Base-by-base conservation (phyloP, 805 yeast species). In the Ogataea haglerorum region DNA sequence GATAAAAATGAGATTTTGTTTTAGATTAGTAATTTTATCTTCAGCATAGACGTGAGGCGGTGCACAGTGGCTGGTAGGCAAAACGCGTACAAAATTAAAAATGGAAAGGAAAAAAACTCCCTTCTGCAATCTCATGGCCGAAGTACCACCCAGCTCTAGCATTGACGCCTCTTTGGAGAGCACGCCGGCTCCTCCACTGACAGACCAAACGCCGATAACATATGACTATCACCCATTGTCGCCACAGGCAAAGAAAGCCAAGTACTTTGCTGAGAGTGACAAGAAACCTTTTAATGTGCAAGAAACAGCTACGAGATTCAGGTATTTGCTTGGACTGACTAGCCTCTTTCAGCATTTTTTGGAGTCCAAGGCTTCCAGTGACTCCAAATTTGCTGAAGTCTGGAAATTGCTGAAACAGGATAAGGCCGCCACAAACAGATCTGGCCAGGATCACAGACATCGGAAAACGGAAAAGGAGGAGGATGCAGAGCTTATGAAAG, bases 401-500 rank as follows among this genome's bases (percentile, higher is more conserved):
- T 61, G 81, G 36, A 69, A 75, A 23, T 52, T 65, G 35, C 56
- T 75, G 29, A 47, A 50, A 36, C 24, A 31, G 29, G 42, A 48
- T 42, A 10, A 23, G 13, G 7, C 31, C 1, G 12, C 36, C 34
- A 42, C 24, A 8, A 29, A 29, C 8, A 15, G 21, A 8, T 40
- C 45, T 6, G 42, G 52, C 15, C 51, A 47, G 15, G 69, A 67
- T 36, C 69, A 67, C 40, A 71, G 83, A 53, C 69, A 85, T 55
- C 70, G 89, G 45, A 81, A 81, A 53, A 81, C 87, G 3, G 90
- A 83, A 52, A 76, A 78, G 56, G 90, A 84, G 57, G 93, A 84
- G 57, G 90, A 85, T 57, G 87, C 78, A 1, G 88, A 82, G 53
- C 66, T 85, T 43, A 67, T 89, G 64, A 70, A 78, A 48, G 82